Conservation (phyloP, 306 rosid species). For the Cucurbita maxima region DNA sequence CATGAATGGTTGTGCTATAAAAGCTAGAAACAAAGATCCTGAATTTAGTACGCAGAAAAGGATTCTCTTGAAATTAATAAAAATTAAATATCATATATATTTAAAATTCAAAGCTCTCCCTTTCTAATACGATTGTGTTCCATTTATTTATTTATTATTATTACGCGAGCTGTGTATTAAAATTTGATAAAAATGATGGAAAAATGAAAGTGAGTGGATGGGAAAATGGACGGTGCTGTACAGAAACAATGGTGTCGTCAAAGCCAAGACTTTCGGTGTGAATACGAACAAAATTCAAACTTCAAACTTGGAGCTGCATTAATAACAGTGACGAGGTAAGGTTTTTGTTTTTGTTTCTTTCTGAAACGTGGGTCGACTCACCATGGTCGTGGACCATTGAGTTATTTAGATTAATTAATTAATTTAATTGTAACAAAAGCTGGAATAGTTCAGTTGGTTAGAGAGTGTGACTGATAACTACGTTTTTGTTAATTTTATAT, state of each 20-base stretch:
- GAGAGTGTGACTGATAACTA: no score
- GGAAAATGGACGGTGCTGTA: neutral
- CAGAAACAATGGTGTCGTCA: no score
- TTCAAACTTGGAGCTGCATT: neutral
- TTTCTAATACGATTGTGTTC: no score
- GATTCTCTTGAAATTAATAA: no score
- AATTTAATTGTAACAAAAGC: neutral
- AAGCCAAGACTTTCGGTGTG: neutral
- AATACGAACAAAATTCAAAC: neutral
- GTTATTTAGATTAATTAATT: no score
- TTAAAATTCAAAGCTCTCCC: no score
- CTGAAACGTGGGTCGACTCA: neutral
- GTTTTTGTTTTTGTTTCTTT: neutral
- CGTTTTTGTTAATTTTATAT: no score
- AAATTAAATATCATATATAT: no score
- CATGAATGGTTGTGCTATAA: neutral
- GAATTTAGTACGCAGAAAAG: no score
- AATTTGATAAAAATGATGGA: neutral
- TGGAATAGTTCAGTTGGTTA: conserved; percentile 5
- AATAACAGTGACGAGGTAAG: neutral
- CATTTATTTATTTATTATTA: no score
- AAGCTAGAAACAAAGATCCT: neutral
- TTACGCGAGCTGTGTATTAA: no score
- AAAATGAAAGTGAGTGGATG: neutral
- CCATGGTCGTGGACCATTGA: neutral